Percentiles rank a stretch among this genome's conserved stretches.
Conservation (phyloP, 2,329 filamentous ascomycete genomes). For the Chaetothyriales sp. region DNA sequence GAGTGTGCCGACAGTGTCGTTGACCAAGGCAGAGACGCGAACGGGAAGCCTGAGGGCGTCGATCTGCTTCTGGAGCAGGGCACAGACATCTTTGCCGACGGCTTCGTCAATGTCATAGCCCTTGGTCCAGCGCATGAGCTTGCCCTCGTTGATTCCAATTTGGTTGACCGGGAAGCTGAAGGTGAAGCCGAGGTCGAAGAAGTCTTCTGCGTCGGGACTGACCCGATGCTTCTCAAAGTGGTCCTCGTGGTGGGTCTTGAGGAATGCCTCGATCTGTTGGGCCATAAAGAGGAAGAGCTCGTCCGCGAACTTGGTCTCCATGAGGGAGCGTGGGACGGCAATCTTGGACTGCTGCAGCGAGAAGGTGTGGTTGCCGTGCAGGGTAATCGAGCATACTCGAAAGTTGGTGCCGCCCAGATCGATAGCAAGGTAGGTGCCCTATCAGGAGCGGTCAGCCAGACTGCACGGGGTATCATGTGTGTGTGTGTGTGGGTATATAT, state of each 20-base stretch:
- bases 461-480: not conserved
- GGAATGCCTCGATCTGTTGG: conserved; percentile 78
- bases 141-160: conserved; percentile 86
- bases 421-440: conserved; percentile 92
- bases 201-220: conserved; percentile 55
- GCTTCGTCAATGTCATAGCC: conserved; percentile 95
- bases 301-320: conserved; percentile 72
- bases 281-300: conserved; percentile 89
- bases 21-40: conserved; percentile 87
- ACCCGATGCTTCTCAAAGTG: conserved; percentile 63
- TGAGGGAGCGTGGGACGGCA: conserved; percentile 75
- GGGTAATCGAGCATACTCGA: conserved; percentile 84
- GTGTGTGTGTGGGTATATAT: too few species aligned
- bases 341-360: conserved; percentile 87
- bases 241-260: conserved; percentile 74
- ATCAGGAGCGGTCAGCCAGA: conserved; percentile 2
- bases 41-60: conserved; percentile 77
- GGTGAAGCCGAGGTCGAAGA: conserved; percentile 94
- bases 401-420: conserved; percentile 98
- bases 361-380: conserved; percentile 92
- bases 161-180: conserved; percentile 97
- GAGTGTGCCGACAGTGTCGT: conserved; percentile 92
- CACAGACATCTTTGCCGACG: conserved; percentile 87
- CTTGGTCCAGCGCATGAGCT: conserved; percentile 94
- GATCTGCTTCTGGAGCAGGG: conserved; percentile 75